Evolutionary conservation across 1,284 basidiomycete species (phyloP).

Genomic region (Ganoderma lucidum): DNA sequence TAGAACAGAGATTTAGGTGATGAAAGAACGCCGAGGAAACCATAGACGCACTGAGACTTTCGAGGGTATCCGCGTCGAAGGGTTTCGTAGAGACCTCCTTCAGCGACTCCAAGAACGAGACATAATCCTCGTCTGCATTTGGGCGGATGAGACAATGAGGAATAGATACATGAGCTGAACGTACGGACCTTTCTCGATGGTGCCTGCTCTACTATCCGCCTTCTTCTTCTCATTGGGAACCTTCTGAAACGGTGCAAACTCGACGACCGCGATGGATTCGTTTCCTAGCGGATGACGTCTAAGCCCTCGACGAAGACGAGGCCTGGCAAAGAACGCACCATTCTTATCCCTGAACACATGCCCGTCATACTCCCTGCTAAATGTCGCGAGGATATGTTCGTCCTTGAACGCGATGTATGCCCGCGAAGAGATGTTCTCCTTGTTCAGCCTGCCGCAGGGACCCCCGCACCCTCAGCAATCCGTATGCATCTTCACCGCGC

Average conservation of each 20-base stretch:
- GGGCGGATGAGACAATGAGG: not conserved
- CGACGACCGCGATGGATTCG: conserved; percentile 89
- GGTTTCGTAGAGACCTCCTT: conserved; percentile 55
- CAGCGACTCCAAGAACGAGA: conserved; percentile 79
- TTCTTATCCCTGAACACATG: conserved; percentile 93
- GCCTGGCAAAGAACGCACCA: conserved; percentile 58
- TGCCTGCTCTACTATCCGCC: conserved; percentile 70
- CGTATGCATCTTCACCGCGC: not conserved
- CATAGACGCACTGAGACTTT: conserved; percentile 63
- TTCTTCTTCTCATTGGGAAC: conserved; percentile 80
- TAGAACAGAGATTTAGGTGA: conserved; percentile 49
- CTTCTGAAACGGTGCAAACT: conserved; percentile 95
- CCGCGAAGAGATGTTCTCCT: conserved; percentile 85
- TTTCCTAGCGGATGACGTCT: conserved; percentile 62
- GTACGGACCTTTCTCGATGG: conserved; percentile 76
- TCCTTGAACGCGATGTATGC: conserved; percentile 93
- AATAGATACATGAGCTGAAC: not conserved
- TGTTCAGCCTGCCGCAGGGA: conserved; percentile 61
- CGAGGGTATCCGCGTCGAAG: conserved; percentile 65
- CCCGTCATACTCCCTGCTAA: conserved; percentile 90
- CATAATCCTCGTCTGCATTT: conserved; percentile 51
- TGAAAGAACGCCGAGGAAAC: conserved; percentile 11
- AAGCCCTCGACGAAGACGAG: conserved; percentile 13
- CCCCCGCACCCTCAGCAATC: not conserved
- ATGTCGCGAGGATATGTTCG: conserved; percentile 74